Evolutionary conservation across 1,139 yeast species (phyloP).

Genomic region (Pichia sorboxylosa): DNA sequence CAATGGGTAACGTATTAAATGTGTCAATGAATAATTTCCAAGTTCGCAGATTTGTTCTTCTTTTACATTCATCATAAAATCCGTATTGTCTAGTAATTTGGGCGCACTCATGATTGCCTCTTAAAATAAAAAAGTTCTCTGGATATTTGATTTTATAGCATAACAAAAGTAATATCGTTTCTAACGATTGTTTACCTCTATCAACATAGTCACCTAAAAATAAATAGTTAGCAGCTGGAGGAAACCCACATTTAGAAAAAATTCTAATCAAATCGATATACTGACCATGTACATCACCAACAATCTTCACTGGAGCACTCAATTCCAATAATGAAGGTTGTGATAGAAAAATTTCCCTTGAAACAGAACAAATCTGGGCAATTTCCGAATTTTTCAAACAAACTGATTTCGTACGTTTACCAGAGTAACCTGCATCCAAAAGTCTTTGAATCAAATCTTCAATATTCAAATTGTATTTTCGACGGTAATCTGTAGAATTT

Average conservation of each 20-base stretch:
- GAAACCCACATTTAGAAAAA: constrained; percentile 93
- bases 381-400: constrained; percentile 84
- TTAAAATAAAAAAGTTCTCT: constrained; percentile 79
- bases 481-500: constrained; percentile 8
- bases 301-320: constrained; percentile 92
- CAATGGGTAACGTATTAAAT: constrained; percentile 86
- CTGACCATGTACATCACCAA: constrained; percentile 97
- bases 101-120: constrained; percentile 97
- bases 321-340: constrained; percentile 86
- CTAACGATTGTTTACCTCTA: constrained; percentile 89
- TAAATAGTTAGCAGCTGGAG: constrained; percentile 88
- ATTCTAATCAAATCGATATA: constrained; percentile 82
- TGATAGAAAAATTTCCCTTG: constrained; percentile 75
- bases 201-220: constrained; percentile 95
- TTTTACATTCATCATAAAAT: constrained; percentile 92
- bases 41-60: constrained; percentile 75
- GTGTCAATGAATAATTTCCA: constrained; percentile 93
- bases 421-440: constrained; percentile 84
- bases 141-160: constrained; percentile 95
- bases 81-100: constrained; percentile 93
- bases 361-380: constrained; percentile 71
- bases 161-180: constrained; percentile 71
- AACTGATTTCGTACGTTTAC: constrained; percentile 80
- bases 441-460: constrained; percentile 56
- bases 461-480: constrained; percentile 45